phyloP scores from a whole-genome alignment of 1,284 basidiomycete species.

The Tilletia indica region DNA sequence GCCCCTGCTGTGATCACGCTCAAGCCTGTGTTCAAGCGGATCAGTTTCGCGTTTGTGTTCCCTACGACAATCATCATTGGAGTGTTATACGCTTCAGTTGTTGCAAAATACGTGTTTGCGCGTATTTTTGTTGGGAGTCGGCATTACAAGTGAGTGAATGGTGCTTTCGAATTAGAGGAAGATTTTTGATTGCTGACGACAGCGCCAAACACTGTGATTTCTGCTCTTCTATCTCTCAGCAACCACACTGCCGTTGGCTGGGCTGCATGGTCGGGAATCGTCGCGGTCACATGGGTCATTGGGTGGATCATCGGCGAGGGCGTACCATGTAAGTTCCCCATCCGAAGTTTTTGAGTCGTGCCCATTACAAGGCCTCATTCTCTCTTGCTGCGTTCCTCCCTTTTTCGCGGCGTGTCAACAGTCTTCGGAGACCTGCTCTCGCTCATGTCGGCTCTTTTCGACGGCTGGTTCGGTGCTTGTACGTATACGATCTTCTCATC shows the following conservation, averaged over 20 bases:
- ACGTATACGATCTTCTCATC: not conserved
- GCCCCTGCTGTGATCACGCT: conserved; percentile 62
- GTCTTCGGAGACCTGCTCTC: conserved; percentile 59
- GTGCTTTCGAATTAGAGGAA: not conserved
- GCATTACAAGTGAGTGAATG: conserved; percentile 44
- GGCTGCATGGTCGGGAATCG: conserved; percentile 64
- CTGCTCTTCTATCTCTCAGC: conserved; percentile 6
- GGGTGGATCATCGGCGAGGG: conserved; percentile 66
- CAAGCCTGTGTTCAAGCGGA: conserved; percentile 59
- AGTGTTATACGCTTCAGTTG: conserved; percentile 41
- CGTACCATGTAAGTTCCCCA: conserved; percentile 15
- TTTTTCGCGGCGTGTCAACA: too few relatives aligned
- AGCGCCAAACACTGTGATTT: too few relatives aligned
- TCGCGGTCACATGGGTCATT: conserved; percentile 63
- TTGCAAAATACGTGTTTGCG: conserved; percentile 51
- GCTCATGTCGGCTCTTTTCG: conserved; percentile 57
- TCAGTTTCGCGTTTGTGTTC: conserved; percentile 56
- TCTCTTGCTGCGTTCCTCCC: too few relatives aligned
- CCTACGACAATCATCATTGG: conserved; percentile 44
- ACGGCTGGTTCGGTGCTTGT: conserved; percentile 49
- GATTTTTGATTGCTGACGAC: not conserved
- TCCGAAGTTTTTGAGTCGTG: too few relatives aligned
- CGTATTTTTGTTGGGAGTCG: conserved; percentile 46
- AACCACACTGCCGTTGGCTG: conserved; percentile 65
- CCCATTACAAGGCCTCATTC: too few relatives aligned